These are phyloP conservation scores for Dryas alaskensis DNA, from an alignment of 306 rosid species.

Conservation along the genomic window DNA sequence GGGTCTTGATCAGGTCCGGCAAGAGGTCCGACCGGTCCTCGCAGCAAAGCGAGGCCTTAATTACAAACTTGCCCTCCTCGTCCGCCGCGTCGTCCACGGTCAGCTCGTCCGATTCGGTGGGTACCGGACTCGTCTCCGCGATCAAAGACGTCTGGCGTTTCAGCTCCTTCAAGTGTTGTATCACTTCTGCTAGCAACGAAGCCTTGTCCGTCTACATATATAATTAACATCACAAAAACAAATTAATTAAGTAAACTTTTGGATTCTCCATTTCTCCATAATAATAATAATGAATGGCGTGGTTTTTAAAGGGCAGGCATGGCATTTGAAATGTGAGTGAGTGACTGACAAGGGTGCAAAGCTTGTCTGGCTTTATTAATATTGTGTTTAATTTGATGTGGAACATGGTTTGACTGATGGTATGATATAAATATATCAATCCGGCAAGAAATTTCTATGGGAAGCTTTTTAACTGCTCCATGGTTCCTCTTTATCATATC, in stretches of 20 bases:
- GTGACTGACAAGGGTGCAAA: slow-evolving; percentile 54
- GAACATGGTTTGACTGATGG: slow-evolving; percentile 44
- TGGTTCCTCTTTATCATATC: slow-evolving; percentile 67
- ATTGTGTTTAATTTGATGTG: slow-evolving; percentile 24
- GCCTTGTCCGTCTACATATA: slow-evolving; percentile 78
- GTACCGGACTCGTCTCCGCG: slow-evolving; percentile 70
- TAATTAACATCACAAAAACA: neutral
- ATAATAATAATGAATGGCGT: neutral
- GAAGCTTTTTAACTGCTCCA: slow-evolving; percentile 58
- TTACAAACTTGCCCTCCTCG: slow-evolving; percentile 70
- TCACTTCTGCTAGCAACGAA: slow-evolving; percentile 79
- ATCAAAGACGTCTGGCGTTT: slow-evolving; percentile 73
- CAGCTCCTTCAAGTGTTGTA: slow-evolving; percentile 82
- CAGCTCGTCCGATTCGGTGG: slow-evolving; percentile 70
- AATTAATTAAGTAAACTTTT: neutral
- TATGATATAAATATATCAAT: neutral
- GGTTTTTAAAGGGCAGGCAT: slow-evolving; percentile 1
- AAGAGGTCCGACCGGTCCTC: slow-evolving; percentile 83
- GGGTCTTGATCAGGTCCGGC: slow-evolving; percentile 72
- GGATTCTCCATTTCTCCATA: neutral
- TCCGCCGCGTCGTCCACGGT: slow-evolving; percentile 58
- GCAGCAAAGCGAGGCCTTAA: slow-evolving; percentile 81
- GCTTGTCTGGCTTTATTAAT: slow-evolving; percentile 51
- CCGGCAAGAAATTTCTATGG: slow-evolving; percentile 62
- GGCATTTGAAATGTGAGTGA: neutral